Percentiles rank a stretch among this genome's conserved stretches.
Conservation (phyloP, 2,329 filamentous ascomycete genomes). For the Aschersonia sp. region DNA sequence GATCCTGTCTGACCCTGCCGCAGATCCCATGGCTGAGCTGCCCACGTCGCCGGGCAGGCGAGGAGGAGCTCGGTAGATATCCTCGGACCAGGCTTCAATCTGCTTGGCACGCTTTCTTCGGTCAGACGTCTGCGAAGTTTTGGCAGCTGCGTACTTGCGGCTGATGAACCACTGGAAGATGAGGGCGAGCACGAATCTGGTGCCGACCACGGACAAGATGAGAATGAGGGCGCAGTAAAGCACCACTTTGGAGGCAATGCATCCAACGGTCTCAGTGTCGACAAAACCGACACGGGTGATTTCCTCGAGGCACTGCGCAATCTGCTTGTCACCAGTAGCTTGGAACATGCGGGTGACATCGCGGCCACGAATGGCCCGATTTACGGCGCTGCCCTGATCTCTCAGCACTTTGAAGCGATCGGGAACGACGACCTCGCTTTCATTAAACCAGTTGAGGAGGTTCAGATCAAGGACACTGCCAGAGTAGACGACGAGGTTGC, state of each 20-base stretch:
- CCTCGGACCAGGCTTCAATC: constrained; percentile 95
- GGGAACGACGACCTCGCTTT: constrained; percentile 61
- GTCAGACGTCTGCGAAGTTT: constrained; percentile 70
- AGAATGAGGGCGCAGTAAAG: constrained; percentile 86
- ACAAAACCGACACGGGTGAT: constrained; percentile 93
- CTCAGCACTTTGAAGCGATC: constrained; percentile 67
- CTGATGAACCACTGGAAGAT: constrained; percentile 95
- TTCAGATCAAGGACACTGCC: constrained; percentile 85
- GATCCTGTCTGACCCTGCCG: constrained; percentile 41
- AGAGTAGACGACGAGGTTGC: constrained; percentile 89
- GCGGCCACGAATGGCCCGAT: constrained; percentile 57
- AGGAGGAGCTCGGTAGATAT: constrained; percentile 85
- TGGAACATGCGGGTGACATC: constrained; percentile 87
- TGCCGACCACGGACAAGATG: constrained; percentile 75
- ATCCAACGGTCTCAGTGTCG: constrained; percentile 90
- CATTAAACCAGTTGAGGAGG: constrained; percentile 82
- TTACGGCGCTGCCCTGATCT: constrained; percentile 44
- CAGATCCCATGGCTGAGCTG: constrained; percentile 43
- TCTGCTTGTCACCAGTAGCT: constrained; percentile 58
- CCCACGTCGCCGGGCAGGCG: constrained; percentile 63
- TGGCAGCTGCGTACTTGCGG: constrained; percentile 68
- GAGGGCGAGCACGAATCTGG: constrained; percentile 79
- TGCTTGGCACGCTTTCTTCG: constrained; percentile 76
- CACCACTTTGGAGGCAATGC: constrained; percentile 93
- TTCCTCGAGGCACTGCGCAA: constrained; percentile 78